phyloP scores from a whole-genome alignment of 2,329 filamentous ascomycete species.

The Aspergillus unguis region DNA sequence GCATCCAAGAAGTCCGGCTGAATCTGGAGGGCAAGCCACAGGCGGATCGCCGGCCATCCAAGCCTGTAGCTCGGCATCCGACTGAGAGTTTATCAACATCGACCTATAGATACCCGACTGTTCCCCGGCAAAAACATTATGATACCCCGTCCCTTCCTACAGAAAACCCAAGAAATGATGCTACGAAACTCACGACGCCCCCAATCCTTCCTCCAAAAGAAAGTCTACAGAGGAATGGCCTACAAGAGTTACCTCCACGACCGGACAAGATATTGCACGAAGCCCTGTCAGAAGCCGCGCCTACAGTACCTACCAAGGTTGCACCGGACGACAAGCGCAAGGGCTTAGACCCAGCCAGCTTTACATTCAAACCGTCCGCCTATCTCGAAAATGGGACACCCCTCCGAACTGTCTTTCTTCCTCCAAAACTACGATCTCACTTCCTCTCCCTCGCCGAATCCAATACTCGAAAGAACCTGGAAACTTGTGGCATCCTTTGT shows the following conservation, averaged over 20 bases:
- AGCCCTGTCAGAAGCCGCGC: constrained; percentile 15
- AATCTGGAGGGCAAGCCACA: constrained; percentile 31
- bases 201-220: constrained; percentile 43
- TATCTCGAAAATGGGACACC: constrained; percentile 87
- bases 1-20: constrained; percentile 52
- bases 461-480: constrained; percentile 79
- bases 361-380: constrained; percentile 78
- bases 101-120: constrained; percentile 44
- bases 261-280: constrained; percentile 26
- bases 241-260: constrained; percentile 19
- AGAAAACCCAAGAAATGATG: constrained; percentile 16
- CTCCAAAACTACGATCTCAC: constrained; percentile 65
- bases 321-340: constrained; percentile 16
- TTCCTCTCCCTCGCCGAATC: constrained; percentile 71
- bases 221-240: constrained; percentile 23
- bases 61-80: constrained; percentile 15
- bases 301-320: constrained; percentile 28
- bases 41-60: constrained; percentile 8
- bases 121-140: constrained; percentile 36
- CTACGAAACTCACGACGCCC: constrained; percentile 22
- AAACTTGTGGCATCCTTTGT: constrained; percentile 93
- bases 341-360: constrained; percentile 50
- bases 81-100: constrained; percentile 21
- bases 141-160: constrained; percentile 23
- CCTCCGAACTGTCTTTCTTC: constrained; percentile 83